Evolutionary conservation across 768 basidiomycete genomes (phyloP).

Genomic region (Lactarius sanguifluus): DNA sequence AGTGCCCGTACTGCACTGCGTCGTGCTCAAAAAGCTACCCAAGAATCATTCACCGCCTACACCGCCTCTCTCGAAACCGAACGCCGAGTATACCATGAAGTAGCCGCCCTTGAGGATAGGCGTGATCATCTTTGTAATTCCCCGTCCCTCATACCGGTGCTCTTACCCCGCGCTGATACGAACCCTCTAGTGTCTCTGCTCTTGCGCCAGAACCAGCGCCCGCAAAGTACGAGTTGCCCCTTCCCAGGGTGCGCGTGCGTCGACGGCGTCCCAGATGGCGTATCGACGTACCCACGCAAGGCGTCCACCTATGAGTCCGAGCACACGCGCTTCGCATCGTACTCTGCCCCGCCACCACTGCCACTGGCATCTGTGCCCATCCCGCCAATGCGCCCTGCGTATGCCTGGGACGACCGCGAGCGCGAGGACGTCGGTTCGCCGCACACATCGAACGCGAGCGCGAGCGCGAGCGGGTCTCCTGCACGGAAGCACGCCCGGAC

Average conservation of each 20-base stretch:
- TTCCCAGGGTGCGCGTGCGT: slow-evolving; percentile 19
- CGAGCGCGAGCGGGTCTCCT: slow-evolving; percentile 20
- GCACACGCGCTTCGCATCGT: slow-evolving; percentile 20
- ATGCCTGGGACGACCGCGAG: slow-evolving; percentile 28
- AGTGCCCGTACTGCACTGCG: slow-evolving; percentile 24
- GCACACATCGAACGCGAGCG: slow-evolving; percentile 25
- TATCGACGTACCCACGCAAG: slow-evolving; percentile 26
- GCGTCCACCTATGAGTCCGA: slow-evolving; percentile 21
- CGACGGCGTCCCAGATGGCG: slow-evolving; percentile 20
- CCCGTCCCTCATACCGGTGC: background rate
- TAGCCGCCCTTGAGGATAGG: slow-evolving; percentile 26
- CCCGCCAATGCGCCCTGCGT: slow-evolving; percentile 26
- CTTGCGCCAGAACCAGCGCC: slow-evolving; percentile 27
- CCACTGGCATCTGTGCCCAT: background rate
- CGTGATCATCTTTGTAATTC: slow-evolving; percentile 26
- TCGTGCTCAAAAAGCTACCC: slow-evolving; percentile 29
- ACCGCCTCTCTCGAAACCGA: slow-evolving; percentile 27
- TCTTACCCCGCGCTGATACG: background rate
- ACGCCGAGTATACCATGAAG: slow-evolving; percentile 24
- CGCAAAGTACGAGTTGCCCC: slow-evolving; percentile 22
- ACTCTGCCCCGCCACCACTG: slow-evolving; percentile 14
- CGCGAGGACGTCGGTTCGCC: slow-evolving; percentile 25
- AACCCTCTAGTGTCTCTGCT: slow-evolving; percentile 21
- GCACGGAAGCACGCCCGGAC: slow-evolving; percentile 28
- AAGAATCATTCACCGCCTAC: slow-evolving; percentile 26